Evolutionary conservation across 2,329 filamentous ascomycete species (phyloP), one percentile per base, ranked within the genome.

Genomic region (Macroventuria anomochaeta): DNA sequence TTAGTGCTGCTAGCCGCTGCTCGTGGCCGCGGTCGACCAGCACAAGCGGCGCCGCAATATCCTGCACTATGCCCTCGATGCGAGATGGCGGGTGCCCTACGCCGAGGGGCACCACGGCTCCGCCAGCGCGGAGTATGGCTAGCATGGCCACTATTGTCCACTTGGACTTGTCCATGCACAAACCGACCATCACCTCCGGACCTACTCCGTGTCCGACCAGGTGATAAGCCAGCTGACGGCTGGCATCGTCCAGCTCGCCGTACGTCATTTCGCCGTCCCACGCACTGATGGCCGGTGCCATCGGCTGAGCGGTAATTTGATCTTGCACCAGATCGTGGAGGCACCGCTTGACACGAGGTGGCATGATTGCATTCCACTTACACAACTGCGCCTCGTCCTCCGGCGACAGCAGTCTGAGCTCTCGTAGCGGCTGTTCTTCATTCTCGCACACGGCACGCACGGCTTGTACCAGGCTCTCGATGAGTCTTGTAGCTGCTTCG

Each of bases 81-180:
- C 36, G 36, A 12, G 11, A 7, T 5, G 11, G 23, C 3, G 56
- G 56, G 39, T 54, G 41, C n/a, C 18, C 7, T 18, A 44, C 42
- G 28, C 49, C 47, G 13, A 62, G 29, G 13, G 41, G 49, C 56
- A 72, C 77, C 70, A 71, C 77, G 3, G 74, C 74, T 25, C 64
- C 73, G n/a, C n/a, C n/a, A n/a, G n/a, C n/a, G n/a, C n/a, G n/a
- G n/a, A n/a, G n/a, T n/a, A n/a, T n/a, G n/a, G 49, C 49, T 26
- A 53, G n/a, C 34, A 46, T 46, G 12, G 49, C 25, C 11, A 46
- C 34, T 18, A 43, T 68, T 74, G 17, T 77, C 40, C 46, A 54
- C n/a, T 15, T 29, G 3, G 58, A 61, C 33, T 68, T 68, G 28
- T 66, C 55, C 47, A 68, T 65, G 23, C 53, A 62, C 5, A 62